A percentile compares a stretch with the other conserved stretches of the same genome.
Conservation (phyloP, 2,329 filamentous ascomycete genomes). For the Penicillium glabrum region DNA sequence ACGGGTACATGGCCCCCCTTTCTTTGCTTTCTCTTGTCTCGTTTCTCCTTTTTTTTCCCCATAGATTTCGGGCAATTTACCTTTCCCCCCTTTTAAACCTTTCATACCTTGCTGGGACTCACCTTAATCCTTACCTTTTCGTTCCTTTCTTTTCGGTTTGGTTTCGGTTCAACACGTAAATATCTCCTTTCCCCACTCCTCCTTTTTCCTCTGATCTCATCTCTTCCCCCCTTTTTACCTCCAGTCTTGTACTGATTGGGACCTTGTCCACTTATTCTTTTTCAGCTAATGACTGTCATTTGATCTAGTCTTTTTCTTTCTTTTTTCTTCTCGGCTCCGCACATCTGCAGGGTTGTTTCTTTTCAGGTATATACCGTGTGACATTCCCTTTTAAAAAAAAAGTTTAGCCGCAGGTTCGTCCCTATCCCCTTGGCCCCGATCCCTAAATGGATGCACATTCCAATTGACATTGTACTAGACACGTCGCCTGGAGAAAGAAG, state of each 20-base stretch:
- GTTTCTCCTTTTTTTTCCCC: conserved; percentile 9
- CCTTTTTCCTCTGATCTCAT: conserved; percentile 9
- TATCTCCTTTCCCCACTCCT: conserved; percentile 11
- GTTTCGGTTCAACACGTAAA: background rate
- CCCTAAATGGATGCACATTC: conserved; percentile 29
- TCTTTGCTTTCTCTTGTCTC: background rate
- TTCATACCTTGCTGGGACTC: conserved; percentile 14
- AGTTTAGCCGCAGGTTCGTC: conserved; percentile 15
- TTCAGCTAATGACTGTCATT: conserved; percentile 21
- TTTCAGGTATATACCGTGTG: conserved; percentile 14
- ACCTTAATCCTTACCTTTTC: conserved; percentile 34
- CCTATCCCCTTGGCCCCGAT: conserved; percentile 8
- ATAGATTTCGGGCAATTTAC: conserved; percentile 18
- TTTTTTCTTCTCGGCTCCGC: conserved; percentile 4
- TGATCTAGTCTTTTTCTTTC: conserved; percentile 11
- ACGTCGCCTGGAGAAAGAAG: conserved; percentile 24
- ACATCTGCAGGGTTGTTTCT: conserved; percentile 4
- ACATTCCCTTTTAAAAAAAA: conserved; percentile 15
- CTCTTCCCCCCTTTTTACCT: conserved; percentile 18
- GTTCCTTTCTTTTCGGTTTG: conserved; percentile 9
- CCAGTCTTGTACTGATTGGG: conserved; percentile 8
- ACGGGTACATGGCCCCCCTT: background rate
- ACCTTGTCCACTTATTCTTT: conserved; percentile 19
- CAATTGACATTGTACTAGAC: conserved; percentile 34
- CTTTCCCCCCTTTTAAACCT: conserved; percentile 17